Percentiles rank a stretch among this genome's conserved stretches.
phyloP scores from a whole-genome alignment of 2,329 filamentous ascomycete genomes.

The Clarireedia monteithiana region DNA sequence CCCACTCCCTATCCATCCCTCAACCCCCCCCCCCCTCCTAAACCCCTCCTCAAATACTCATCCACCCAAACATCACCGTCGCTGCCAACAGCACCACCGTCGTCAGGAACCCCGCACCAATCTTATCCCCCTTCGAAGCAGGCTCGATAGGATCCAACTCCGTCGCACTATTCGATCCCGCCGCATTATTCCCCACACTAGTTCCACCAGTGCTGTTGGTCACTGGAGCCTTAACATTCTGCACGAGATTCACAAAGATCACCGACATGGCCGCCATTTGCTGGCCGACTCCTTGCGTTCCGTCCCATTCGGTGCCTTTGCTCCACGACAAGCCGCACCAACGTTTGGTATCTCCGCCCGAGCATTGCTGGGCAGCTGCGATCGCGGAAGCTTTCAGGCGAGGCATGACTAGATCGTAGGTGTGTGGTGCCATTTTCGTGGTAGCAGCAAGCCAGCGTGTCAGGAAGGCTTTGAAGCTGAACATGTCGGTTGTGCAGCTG shows the following conservation, averaged over 20 bases:
- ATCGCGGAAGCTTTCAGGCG: slow-evolving; percentile 46
- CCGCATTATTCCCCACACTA: slow-evolving; percentile 21
- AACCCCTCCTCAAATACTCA: slow-evolving; percentile 22
- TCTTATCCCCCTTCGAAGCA: slow-evolving; percentile 33
- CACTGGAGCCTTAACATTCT: slow-evolving; percentile 20
- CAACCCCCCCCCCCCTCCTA: too few species aligned
- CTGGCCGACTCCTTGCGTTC: slow-evolving; percentile 55
- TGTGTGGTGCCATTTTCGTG: slow-evolving; percentile 52
- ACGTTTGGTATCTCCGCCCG: slow-evolving; percentile 43
- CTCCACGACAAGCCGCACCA: slow-evolving; percentile 50
- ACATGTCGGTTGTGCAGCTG: slow-evolving; percentile 55
- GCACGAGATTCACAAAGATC: slow-evolving; percentile 36
- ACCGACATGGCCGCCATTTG: slow-evolving; percentile 65
- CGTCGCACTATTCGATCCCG: slow-evolving; percentile 16
- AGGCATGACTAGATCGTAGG: slow-evolving; percentile 43
- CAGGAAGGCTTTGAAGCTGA: slow-evolving; percentile 59
- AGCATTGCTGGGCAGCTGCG: slow-evolving; percentile 49
- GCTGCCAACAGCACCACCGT: slow-evolving; percentile 27
- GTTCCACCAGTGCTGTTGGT: slow-evolving; percentile 33
- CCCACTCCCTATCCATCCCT: too few species aligned
- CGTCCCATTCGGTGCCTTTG: slow-evolving; percentile 39
- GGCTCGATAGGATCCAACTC: slow-evolving; percentile 15
- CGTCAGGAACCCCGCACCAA: slow-evolving; percentile 37
- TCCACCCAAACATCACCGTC: slow-evolving; percentile 30
- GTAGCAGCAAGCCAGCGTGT: slow-evolving; percentile 51